These are phyloP conservation scores for Sugiyamaella neomexicana DNA, from an alignment of 1,139 yeast species.

Conservation along the genomic window DNA sequence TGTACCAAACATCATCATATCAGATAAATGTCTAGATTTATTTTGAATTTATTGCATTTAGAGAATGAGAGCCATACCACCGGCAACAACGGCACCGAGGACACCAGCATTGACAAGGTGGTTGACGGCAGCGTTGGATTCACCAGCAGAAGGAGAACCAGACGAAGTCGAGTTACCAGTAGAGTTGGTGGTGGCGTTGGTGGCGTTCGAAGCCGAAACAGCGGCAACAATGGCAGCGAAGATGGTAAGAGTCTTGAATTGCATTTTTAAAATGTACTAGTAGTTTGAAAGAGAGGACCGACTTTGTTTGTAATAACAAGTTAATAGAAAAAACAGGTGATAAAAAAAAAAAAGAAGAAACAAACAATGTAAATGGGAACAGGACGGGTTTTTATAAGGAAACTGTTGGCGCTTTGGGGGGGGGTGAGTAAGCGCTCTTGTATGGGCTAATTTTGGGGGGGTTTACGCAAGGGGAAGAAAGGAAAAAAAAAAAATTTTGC, in stretches of 20 bases:
- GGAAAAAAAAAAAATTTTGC: slow-evolving; percentile 10
- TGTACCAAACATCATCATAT: not conserved
- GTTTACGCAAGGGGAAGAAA: not conserved
- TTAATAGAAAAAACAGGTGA: slow-evolving; percentile 4
- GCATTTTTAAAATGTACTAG: slow-evolving; percentile 46
- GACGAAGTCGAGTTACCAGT: slow-evolving; percentile 38
- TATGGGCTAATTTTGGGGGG: not conserved
- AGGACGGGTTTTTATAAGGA: slow-evolving; percentile 16
- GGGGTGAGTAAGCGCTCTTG: too few relatives aligned
- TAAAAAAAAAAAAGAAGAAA: slow-evolving; percentile 10
- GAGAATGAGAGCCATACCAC: slow-evolving; percentile 68
- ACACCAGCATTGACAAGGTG: slow-evolving; percentile 60
- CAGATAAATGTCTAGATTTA: too few relatives aligned
- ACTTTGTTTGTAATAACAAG: slow-evolving; percentile 2
- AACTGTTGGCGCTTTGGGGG: slow-evolving; percentile 8
- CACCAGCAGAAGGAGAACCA: slow-evolving; percentile 41
- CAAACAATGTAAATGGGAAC: not conserved
- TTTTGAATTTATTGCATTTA: slow-evolving; percentile 38
- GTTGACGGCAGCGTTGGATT: slow-evolving; percentile 53
- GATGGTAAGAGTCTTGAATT: slow-evolving; percentile 56
- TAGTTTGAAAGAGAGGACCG: not conserved
- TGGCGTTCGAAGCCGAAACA: slow-evolving; percentile 47
- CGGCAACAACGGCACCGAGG: slow-evolving; percentile 74
- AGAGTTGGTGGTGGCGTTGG: slow-evolving; percentile 43
- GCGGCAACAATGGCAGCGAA: slow-evolving; percentile 50